Evolutionary conservation across 2,329 filamentous ascomycete genomes (phyloP).

Genomic region (Ophiostoma sp.): DNA sequence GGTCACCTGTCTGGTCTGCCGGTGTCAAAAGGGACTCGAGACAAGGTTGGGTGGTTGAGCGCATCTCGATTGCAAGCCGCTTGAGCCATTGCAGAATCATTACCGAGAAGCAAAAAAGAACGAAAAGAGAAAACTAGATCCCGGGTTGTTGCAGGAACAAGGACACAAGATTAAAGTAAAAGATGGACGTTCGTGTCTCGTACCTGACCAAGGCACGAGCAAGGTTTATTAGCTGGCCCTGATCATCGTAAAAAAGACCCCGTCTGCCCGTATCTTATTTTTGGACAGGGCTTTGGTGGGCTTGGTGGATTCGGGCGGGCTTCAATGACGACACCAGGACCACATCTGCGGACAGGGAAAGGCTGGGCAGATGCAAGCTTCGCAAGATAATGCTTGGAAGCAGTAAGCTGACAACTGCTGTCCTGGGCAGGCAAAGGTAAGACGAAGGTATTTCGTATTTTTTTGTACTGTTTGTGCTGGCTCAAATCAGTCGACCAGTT

Average conservation of each 20-base stretch:
- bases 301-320: not conserved
- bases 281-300: not conserved
- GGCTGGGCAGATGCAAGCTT: not conserved
- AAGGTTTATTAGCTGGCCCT: not conserved
- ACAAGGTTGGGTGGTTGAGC: not conserved
- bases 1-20: not conserved
- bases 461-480: not conserved
- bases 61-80: not conserved
- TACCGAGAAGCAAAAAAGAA: not conserved
- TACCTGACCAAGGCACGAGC: not conserved
- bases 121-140: not conserved
- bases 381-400: constrained; percentile 3
- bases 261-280: not conserved
- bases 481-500: not conserved
- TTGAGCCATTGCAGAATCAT: not conserved
- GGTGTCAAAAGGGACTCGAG: too few species aligned
- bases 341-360: not conserved
- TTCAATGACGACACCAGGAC: not conserved
- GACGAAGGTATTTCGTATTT: not conserved
- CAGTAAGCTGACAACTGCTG: not conserved
- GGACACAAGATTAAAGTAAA: not conserved
- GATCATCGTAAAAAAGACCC: not conserved
- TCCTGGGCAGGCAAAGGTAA: not conserved
- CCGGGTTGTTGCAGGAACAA: not conserved
- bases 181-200: not conserved